Evolutionary conservation across 2,329 filamentous ascomycete species (phyloP).

Genomic region (Sclerotinia borealis): DNA sequence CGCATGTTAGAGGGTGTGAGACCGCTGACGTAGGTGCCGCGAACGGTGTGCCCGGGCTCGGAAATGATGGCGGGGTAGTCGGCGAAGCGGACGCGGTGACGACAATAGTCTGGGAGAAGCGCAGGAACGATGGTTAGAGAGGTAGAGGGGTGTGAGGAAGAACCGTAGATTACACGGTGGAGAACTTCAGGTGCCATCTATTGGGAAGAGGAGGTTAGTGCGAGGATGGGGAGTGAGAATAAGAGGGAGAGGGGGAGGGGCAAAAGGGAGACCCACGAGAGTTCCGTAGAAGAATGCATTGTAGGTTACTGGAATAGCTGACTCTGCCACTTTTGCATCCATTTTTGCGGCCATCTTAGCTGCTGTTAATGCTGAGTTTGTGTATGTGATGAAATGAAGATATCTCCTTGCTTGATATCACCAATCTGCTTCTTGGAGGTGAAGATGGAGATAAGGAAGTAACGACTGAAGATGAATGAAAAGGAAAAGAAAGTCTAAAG

Average conservation of each 20-base stretch:
- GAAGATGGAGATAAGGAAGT: neutral
- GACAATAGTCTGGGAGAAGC: constrained; percentile 66
- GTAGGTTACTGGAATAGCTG: constrained; percentile 5
- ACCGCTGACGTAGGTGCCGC: constrained; percentile 71
- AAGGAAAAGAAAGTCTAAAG: neutral
- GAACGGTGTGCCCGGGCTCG: constrained; percentile 51
- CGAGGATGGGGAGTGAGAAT: neutral
- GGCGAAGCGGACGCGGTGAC: constrained; percentile 59
- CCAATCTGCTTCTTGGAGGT: neutral
- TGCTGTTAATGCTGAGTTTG: neutral
- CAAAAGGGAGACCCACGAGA: neutral
- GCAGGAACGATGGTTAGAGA: constrained; percentile 65
- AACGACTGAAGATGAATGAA: neutral
- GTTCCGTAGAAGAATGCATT: constrained; percentile 26
- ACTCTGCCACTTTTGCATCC: constrained; percentile 13
- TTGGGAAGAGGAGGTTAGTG: neutral
- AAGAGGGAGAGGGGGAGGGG: neutral
- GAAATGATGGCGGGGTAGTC: constrained; percentile 79
- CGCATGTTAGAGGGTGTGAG: constrained; percentile 70
- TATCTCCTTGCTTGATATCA: neutral
- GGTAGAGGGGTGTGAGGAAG: constrained; percentile 35
- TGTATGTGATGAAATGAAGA: neutral
- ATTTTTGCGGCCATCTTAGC: neutral
- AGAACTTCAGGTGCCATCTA: constrained; percentile 83
- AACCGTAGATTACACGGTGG: constrained; percentile 68